These are phyloP conservation scores for Pythium phragmitis DNA, from an alignment of 352 stramenopile species.

Conservation along the genomic window DNA sequence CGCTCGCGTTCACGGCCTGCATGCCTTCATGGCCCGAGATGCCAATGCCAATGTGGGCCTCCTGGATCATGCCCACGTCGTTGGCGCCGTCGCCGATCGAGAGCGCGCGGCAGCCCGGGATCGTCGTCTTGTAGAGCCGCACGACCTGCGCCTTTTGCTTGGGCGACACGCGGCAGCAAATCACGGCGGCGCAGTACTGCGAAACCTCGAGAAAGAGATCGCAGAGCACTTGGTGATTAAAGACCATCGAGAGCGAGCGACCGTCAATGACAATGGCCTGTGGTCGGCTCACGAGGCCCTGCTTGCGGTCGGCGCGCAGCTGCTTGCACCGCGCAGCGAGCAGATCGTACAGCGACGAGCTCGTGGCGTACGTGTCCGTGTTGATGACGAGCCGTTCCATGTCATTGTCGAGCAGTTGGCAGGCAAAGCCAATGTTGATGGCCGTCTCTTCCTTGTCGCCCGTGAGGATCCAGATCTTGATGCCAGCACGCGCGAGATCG, in stretches of 20 bases:
- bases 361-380: slow-evolving; percentile 49
- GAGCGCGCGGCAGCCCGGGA: slow-evolving; percentile 83
- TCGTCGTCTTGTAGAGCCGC: slow-evolving; percentile 75
- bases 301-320: slow-evolving; percentile 38
- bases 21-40: slow-evolving; percentile 93
- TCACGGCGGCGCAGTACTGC: slow-evolving; percentile 86
- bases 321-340: slow-evolving; percentile 47
- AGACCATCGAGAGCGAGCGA: slow-evolving; percentile 70
- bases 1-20: slow-evolving; percentile 93
- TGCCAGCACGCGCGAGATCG: slow-evolving; percentile 80
- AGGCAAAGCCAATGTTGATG: slow-evolving; percentile 94
- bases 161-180: slow-evolving; percentile 92
- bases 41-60: slow-evolving; percentile 90
- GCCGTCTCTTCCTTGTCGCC: slow-evolving; percentile 94
- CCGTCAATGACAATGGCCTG: slow-evolving; percentile 80
- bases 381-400: slow-evolving; percentile 91
- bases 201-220: slow-evolving; percentile 67
- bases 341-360: slow-evolving; percentile 62
- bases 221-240: slow-evolving; percentile 63
- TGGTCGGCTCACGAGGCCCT: slow-evolving; percentile 6
- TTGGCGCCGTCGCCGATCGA: slow-evolving; percentile 95
- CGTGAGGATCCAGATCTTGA: slow-evolving; percentile 95
- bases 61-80: slow-evolving; percentile 96
- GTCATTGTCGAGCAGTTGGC: slow-evolving; percentile 76
- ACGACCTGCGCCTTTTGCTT: slow-evolving; percentile 94